Evolutionary conservation across 176 grass and related monocot genomes (phyloP).

Genomic region (Musa beccarii): DNA sequence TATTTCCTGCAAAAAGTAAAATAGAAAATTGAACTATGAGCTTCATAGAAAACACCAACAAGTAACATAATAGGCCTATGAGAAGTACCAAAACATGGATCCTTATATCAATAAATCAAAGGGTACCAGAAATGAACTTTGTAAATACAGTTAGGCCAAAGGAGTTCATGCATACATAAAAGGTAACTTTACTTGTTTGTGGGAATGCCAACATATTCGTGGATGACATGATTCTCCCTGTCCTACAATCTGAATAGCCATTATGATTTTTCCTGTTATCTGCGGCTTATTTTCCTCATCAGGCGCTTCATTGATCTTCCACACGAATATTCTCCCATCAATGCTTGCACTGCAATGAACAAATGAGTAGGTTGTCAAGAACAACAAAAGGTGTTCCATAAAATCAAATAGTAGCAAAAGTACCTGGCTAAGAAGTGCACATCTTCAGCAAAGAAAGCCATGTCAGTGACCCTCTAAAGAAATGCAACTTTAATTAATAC

Average conservation of each 20-base stretch:
- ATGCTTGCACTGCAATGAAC: conserved; percentile 65
- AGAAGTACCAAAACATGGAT: too few species aligned
- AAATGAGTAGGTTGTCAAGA: conserved; percentile 8
- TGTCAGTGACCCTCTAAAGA: conserved; percentile 88
- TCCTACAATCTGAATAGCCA: conserved; percentile 72
- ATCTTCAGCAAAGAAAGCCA: conserved; percentile 97
- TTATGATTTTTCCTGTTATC: conserved; percentile 77
- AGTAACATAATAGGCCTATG: too few species aligned
- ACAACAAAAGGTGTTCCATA: neutral
- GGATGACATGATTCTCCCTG: conserved; percentile 70
- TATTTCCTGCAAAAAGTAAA: conserved; percentile 45
- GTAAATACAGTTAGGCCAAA: neutral
- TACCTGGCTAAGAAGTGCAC: conserved; percentile 94
- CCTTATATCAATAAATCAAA: neutral
- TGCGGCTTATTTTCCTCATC: conserved; percentile 82
- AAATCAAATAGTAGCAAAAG: neutral
- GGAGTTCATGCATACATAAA: neutral
- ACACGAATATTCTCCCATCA: conserved; percentile 80
- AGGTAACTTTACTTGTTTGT: conserved; percentile 74
- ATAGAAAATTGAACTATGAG: neutral
- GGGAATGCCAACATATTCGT: conserved; percentile 89
- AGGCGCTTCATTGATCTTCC: conserved; percentile 89
- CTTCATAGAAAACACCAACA: neutral
- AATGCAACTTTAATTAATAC: conserved; percentile 19
- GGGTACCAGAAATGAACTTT: conserved; percentile 5